phyloP scores from a whole-genome alignment of 2,329 filamentous ascomycete genomes.

The Chaetomiaceae sp. region DNA sequence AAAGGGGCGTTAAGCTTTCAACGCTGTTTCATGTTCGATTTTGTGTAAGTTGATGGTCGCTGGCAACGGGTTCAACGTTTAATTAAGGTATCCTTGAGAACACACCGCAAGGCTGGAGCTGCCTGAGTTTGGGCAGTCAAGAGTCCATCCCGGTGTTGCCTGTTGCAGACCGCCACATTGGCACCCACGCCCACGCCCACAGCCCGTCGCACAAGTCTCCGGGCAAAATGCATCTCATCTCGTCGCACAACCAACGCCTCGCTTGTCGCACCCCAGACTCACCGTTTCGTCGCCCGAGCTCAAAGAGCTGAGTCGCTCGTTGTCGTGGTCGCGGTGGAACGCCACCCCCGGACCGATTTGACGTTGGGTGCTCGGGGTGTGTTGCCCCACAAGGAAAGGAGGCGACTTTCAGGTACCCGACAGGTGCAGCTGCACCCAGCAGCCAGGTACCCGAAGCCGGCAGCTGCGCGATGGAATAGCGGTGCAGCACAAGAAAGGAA shows the following conservation, averaged over 20 bases:
- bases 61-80: too few species aligned
- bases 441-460: constrained; percentile 17
- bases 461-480: constrained; percentile 6
- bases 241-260: neutral
- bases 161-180: too few species aligned
- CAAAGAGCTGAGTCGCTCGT: neutral
- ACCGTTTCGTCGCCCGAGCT: neutral
- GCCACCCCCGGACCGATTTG: constrained; percentile 6
- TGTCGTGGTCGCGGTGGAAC: neutral
- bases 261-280: neutral
- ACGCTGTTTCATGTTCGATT: too few species aligned
- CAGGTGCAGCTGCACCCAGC: constrained; percentile 19
- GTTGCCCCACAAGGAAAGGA: neutral
- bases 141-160: too few species aligned
- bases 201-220: too few species aligned
- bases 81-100: too few species aligned
- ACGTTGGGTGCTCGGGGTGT: neutral
- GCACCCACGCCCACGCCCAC: too few species aligned
- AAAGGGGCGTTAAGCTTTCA: too few species aligned
- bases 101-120: too few species aligned
- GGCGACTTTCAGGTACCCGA: constrained; percentile 21
- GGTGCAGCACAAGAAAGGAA: neutral
- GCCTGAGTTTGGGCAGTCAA: too few species aligned
- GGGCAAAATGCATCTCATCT: too few species aligned
- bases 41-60: too few species aligned